A percentile compares a stretch with the other conserved stretches of the same genome.
These are phyloP conservation scores for Globisporangium splendens DNA, from an alignment of 352 stramenopile species.

Conservation along the genomic window DNA sequence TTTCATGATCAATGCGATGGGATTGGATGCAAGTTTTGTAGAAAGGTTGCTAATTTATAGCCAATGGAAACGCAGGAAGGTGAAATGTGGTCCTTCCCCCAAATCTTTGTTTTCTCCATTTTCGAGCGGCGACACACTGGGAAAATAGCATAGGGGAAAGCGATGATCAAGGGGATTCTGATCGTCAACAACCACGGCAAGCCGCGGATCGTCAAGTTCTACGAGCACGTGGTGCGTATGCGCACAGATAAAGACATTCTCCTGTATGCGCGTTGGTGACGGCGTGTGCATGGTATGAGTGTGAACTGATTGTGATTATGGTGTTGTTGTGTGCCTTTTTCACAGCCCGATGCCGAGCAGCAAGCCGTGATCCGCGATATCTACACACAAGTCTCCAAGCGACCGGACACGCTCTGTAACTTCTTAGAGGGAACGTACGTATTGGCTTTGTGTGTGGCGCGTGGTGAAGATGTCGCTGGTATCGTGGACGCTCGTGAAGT, in stretches of 20 bases:
- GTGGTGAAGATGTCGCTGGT: background rate
- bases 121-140: background rate
- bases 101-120: slow-evolving; percentile 2
- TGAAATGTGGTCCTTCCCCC: too few species aligned
- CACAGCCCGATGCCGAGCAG: slow-evolving; percentile 93
- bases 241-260: background rate
- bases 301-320: background rate
- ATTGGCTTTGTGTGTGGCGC: background rate
- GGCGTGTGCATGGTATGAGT: too few species aligned
- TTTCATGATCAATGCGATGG: too few species aligned
- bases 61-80: too few species aligned
- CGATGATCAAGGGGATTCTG: slow-evolving; percentile 98
- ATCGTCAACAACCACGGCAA: slow-evolving; percentile 99
- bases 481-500: background rate
- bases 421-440: slow-evolving; percentile 96
- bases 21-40: too few species aligned
- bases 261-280: background rate
- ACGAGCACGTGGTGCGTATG: slow-evolving; percentile 93
- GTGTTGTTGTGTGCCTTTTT: background rate
- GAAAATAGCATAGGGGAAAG: background rate
- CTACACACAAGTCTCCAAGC: slow-evolving; percentile 98
- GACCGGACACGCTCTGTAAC: slow-evolving; percentile 98
- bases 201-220: slow-evolving; percentile 98
- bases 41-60: too few species aligned
- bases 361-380: slow-evolving; percentile 97